A percentile compares a stretch with the other conserved stretches of the same genome.
These are phyloP conservation scores for Gynostemma pentaphyllum DNA, from an alignment of 306 rosid genomes.

Conservation along the genomic window DNA sequence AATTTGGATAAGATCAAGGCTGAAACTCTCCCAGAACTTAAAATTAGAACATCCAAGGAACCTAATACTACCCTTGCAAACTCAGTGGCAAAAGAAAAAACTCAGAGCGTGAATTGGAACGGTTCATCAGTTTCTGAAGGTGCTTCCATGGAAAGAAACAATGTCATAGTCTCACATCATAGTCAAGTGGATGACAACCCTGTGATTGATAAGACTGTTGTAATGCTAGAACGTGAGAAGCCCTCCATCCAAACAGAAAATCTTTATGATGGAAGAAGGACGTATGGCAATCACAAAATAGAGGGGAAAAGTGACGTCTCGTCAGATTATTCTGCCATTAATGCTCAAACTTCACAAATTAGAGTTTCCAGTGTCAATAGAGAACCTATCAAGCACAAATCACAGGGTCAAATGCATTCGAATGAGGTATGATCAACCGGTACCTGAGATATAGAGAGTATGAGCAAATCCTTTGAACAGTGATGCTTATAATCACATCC, in stretches of 20 bases:
- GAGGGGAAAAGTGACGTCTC: conserved; percentile 25
- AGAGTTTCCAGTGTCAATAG: conserved; percentile 27
- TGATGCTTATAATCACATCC: not conserved
- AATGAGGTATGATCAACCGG: conserved; percentile 42
- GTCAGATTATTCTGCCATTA: conserved; percentile 33
- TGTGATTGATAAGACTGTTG: conserved; percentile 71
- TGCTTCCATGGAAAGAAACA: conserved; percentile 29
- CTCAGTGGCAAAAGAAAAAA: conserved; percentile 32
- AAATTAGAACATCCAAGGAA: conserved; percentile 60
- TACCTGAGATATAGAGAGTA: not conserved
- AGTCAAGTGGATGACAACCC: conserved; percentile 52
- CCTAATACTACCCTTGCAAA: conserved; percentile 33
- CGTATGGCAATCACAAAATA: conserved; percentile 15
- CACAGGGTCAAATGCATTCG: conserved; percentile 26
- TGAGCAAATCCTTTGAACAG: conserved; percentile 10
- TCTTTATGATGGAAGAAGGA: conserved; percentile 13
- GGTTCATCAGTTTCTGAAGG: conserved; percentile 33
- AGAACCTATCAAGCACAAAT: conserved; percentile 29
- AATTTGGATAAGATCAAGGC: conserved; percentile 71
- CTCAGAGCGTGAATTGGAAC: conserved; percentile 28
- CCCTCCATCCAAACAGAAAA: conserved; percentile 29
- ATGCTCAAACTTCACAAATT: conserved; percentile 36
- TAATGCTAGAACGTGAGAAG: conserved; percentile 65
- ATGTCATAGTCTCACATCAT: conserved; percentile 25
- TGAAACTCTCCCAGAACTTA: conserved; percentile 87